Conservation (phyloP, 2,329 filamentous ascomycete genomes). For the Arachnopeziza araneosa region DNA sequence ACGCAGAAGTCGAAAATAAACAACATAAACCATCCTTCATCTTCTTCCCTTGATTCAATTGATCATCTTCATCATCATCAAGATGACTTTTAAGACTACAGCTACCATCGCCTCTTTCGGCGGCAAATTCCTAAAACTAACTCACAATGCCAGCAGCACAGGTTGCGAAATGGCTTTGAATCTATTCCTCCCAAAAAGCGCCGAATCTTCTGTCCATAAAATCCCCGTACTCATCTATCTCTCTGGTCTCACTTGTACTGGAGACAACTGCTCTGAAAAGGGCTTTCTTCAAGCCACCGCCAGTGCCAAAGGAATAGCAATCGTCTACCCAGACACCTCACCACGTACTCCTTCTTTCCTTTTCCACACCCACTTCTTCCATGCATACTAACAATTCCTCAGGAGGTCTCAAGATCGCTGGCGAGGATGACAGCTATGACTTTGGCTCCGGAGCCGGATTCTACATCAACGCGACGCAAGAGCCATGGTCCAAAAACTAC, state of each 20-base stretch:
- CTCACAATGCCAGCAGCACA: slow-evolving; percentile 73
- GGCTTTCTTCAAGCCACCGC: slow-evolving; percentile 90
- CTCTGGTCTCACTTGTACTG: slow-evolving; percentile 89
- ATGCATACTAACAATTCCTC: background rate
- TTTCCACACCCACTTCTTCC: background rate
- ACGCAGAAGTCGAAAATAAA: slow-evolving; percentile 6
- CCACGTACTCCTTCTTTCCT: slow-evolving; percentile 55
- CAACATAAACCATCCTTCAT: background rate
- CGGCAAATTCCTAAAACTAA: slow-evolving; percentile 90
- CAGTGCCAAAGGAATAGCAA: slow-evolving; percentile 74
- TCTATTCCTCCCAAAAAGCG: slow-evolving; percentile 78
- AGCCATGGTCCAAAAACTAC: slow-evolving; percentile 73
- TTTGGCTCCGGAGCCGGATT: slow-evolving; percentile 91
- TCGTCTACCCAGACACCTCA: slow-evolving; percentile 92
- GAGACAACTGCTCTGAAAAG: slow-evolving; percentile 75
- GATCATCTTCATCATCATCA: slow-evolving; percentile 16
- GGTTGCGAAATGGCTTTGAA: slow-evolving; percentile 89
- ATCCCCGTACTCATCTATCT: slow-evolving; percentile 89
- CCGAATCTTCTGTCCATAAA: slow-evolving; percentile 44
- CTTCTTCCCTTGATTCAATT: background rate
- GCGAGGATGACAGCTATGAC: slow-evolving; percentile 85
- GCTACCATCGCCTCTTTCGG: slow-evolving; percentile 88
- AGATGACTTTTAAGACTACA: slow-evolving; percentile 83
- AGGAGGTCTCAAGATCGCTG: slow-evolving; percentile 72
- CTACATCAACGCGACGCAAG: slow-evolving; percentile 79